Evolutionary conservation across 805 yeast genomes (phyloP), one percentile per base, ranked within the genome.

Genomic region (Saccharomycopsis selenospora): DNA sequence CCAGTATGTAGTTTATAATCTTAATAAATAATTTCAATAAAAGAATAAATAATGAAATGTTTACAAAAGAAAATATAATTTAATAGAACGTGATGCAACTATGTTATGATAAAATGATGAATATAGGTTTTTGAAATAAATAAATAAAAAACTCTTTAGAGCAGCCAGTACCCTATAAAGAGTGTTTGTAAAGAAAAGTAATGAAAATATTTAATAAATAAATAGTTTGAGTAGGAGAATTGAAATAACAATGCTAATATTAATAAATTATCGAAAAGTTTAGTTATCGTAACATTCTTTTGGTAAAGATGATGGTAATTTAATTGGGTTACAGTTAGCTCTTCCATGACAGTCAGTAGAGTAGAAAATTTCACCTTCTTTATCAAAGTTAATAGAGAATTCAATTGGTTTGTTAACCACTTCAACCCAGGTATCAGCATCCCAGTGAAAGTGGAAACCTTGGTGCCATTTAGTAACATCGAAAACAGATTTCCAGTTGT

Each of bases 1-100:
- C 73, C 83, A 0, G 91, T 88, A 0, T 91, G 98, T 64, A 90
- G 93, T 5, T 13, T 4, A 38, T n/a, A n/a, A n/a, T n/a, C n/a
- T n/a, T n/a, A n/a, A n/a, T n/a, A n/a, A n/a, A n/a, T n/a, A n/a
- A n/a, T n/a, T n/a, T n/a, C n/a, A n/a, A n/a, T n/a, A n/a, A n/a
- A n/a, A n/a, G n/a, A n/a, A n/a, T n/a, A n/a, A n/a, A n/a, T n/a
- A n/a, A n/a, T n/a, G n/a, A n/a, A n/a, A n/a, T n/a, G n/a, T n/a
- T n/a, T n/a, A n/a, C n/a, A n/a, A n/a, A n/a, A n/a, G n/a, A n/a
- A n/a, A n/a, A n/a, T n/a, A n/a, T n/a, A n/a, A n/a, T n/a, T n/a
- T n/a, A n/a, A n/a, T n/a, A n/a, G n/a, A n/a, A n/a, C n/a, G n/a
- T n/a, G n/a, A n/a, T n/a, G n/a, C n/a, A n/a, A n/a, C n/a, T n/a